Conservation (phyloP, 495 filamentous ascomycete species). For the Podospora pseudopauciseta region DNA sequence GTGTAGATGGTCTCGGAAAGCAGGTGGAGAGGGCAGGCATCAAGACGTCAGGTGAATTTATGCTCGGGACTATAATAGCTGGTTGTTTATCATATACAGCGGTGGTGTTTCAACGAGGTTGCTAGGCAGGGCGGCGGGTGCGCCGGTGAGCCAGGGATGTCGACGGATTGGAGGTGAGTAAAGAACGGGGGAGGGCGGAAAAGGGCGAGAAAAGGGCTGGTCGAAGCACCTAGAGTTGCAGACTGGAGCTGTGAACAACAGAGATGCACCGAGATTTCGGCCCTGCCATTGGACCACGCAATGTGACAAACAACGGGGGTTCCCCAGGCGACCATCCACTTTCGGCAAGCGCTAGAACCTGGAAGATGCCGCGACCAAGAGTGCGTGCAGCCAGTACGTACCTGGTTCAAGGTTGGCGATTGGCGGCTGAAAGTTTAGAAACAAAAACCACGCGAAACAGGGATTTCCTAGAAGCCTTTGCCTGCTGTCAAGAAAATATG, state of each 20-base stretch:
- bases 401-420: background rate
- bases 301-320: conserved; percentile 21
- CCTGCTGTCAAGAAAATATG: background rate
- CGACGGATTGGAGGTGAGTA: background rate
- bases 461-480: background rate
- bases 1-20: background rate
- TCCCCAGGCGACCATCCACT: conserved; percentile 19
- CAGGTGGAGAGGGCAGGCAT: background rate
- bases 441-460: background rate
- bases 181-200: background rate
- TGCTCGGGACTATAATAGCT: conserved; percentile 5
- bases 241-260: conserved; percentile 3
- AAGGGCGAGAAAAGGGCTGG: background rate
- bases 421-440: background rate
- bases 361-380: background rate
- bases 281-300: conserved; percentile 19
- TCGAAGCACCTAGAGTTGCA: background rate
- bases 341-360: conserved; percentile 3
- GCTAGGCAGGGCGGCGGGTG: conserved; percentile 15
- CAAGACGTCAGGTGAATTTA: background rate
- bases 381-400: background rate
- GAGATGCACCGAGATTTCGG: conserved; percentile 1
- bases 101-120: conserved; percentile 12
- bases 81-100: conserved; percentile 13
- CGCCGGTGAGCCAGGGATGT: conserved; percentile 4